phyloP scores from a whole-genome alignment of 169 alveolate genomes.

The Blepharisma undulans region DNA sequence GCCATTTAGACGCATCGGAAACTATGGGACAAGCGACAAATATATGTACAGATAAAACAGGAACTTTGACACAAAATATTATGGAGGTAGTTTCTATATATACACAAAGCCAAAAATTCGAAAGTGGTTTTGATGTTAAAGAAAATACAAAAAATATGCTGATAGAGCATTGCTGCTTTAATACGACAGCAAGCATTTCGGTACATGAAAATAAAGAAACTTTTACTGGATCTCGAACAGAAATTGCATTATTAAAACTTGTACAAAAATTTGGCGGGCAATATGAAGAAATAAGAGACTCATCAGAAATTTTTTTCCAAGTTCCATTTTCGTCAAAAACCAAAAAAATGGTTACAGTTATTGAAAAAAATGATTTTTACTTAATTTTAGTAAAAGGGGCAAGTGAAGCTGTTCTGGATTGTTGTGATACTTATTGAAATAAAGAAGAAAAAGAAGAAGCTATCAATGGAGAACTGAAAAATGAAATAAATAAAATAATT shows the following conservation, averaged over 20 bases:
- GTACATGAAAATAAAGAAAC: background rate
- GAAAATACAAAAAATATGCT: background rate
- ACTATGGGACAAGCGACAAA: constrained; percentile 97
- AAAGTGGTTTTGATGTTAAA: background rate
- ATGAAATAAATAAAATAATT: constrained; percentile 37
- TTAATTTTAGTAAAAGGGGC: constrained; percentile 83
- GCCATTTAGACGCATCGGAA: constrained; percentile 96
- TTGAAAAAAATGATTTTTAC: constrained; percentile 51
- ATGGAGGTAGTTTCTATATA: constrained; percentile 89
- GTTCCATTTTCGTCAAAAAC: constrained; percentile 71
- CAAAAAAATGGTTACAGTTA: constrained; percentile 71
- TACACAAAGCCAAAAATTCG: constrained; percentile 40
- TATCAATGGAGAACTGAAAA: constrained; percentile 30
- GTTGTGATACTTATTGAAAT: constrained; percentile 59
- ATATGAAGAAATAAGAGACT: constrained; percentile 47
- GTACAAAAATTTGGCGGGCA: constrained; percentile 56
- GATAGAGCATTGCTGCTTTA: background rate
- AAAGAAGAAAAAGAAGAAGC: constrained; percentile 54
- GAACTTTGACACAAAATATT: constrained; percentile 95
- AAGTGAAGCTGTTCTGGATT: constrained; percentile 66
- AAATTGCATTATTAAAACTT: constrained; percentile 71
- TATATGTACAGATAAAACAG: constrained; percentile 98
- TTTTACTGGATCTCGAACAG: constrained; percentile 62
- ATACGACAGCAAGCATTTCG: background rate
- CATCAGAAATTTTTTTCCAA: constrained; percentile 40